Percentiles rank a stretch among this genome's conserved stretches.
Conservation (phyloP, 441 rosid species). For the Pelargonium cotyledonis region DNA sequence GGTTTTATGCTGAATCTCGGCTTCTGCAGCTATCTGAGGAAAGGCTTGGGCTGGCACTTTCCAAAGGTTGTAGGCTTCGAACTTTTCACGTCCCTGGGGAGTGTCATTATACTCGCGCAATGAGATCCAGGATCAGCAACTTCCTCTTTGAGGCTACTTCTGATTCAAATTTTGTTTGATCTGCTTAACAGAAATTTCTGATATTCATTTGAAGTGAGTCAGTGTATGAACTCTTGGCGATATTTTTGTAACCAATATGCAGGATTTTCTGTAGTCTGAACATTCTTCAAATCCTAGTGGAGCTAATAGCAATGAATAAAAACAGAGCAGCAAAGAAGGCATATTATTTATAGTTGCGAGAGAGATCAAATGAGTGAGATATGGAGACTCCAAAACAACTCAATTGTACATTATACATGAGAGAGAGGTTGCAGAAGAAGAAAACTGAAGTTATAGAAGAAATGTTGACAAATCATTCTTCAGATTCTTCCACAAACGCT, state of each 20-base stretch:
- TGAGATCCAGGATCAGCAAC: no score
- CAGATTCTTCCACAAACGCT: background rate
- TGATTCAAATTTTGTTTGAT: background rate
- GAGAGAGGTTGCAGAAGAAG: background rate
- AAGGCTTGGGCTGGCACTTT: conserved; percentile 4
- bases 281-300: no score
- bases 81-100: background rate
- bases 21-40: background rate
- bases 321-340: no score
- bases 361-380: background rate
- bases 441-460: background rate
- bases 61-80: conserved; percentile 2
- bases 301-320: no score
- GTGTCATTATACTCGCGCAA: no score
- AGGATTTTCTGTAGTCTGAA: no score
- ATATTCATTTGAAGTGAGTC: background rate
- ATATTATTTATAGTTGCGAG: no score
- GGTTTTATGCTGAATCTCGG: background rate
- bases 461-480: background rate
- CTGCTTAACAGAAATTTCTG: background rate
- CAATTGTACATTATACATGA: conserved; percentile 1
- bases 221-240: no score
- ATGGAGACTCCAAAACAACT: background rate
- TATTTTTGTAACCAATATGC: no score
- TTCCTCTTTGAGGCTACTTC: no score